Conservation (phyloP, 75 land plant species). For the Cryptomeria japonica region DNA sequence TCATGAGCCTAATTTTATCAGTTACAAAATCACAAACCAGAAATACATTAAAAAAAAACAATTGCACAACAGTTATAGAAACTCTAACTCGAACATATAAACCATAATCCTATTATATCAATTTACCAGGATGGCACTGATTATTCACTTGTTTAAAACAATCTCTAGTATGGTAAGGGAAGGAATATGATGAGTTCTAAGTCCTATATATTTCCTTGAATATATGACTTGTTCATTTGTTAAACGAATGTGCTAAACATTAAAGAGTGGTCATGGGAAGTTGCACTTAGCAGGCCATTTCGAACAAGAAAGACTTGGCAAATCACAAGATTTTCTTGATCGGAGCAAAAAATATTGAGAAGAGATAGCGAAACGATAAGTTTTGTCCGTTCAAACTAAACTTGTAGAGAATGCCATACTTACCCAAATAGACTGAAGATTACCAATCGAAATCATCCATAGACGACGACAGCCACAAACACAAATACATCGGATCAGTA, state of each 20-base stretch:
- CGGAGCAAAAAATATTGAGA: neutral
- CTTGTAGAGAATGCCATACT: neutral
- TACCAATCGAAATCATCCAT: neutral
- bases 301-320: neutral
- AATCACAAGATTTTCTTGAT: neutral
- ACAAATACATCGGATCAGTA: constrained; percentile 4
- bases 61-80: neutral
- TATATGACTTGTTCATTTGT: no score
- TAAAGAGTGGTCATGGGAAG: no score
- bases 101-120: no score
- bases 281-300: neutral
- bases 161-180: neutral
- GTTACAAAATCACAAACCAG: neutral
- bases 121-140: no score
- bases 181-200: neutral
- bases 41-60: neutral
- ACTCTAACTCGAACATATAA: no score
- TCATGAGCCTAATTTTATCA: neutral
- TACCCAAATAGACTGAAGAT: constrained; percentile 47
- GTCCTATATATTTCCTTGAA: neutral
- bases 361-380: neutral
- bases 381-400: neutral
- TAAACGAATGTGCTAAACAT: no score
- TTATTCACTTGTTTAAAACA: no score
- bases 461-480: neutral